Conservation (phyloP, 2,329 filamentous ascomycete genomes). For the Phialophora expanda region DNA sequence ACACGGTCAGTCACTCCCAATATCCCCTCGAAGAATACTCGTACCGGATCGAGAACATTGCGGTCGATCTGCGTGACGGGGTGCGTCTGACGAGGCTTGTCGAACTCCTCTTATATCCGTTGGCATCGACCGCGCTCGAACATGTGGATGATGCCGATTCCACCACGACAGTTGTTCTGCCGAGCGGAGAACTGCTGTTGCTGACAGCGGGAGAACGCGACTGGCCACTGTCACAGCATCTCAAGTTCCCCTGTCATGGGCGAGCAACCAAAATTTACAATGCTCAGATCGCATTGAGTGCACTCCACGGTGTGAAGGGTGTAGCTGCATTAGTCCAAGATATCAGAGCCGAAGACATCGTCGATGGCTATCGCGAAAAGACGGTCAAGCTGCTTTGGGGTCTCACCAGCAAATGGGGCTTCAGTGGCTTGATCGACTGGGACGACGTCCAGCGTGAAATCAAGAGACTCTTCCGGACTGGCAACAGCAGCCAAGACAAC, state of each 20-base stretch:
- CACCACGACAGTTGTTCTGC: conserved; percentile 54
- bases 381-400: conserved; percentile 66
- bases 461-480: conserved; percentile 45
- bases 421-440: conserved; percentile 62
- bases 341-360: conserved; percentile 62
- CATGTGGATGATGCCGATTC: conserved; percentile 42
- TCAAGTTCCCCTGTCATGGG: conserved; percentile 63
- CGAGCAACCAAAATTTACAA: conserved; percentile 65
- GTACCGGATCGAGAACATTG: conserved; percentile 64
- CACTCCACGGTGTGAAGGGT: conserved; percentile 54
- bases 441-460: conserved; percentile 60
- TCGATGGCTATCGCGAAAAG: conserved; percentile 69
- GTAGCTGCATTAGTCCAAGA: conserved; percentile 50
- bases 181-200: conserved; percentile 50
- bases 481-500: conserved; percentile 34
- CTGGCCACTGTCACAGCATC: conserved; percentile 60
- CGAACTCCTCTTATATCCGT: conserved; percentile 60
- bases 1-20: conserved; percentile 61
- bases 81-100: conserved; percentile 64
- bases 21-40: conserved; percentile 63
- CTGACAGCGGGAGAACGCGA: conserved; percentile 39
- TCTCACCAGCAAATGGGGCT: conserved; percentile 62
- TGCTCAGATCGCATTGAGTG: conserved; percentile 61
- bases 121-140: conserved; percentile 41
- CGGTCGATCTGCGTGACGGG: conserved; percentile 66